phyloP scores from a whole-genome alignment of 371 early-diverging fungal genomes.

The Mucor sp. region DNA sequence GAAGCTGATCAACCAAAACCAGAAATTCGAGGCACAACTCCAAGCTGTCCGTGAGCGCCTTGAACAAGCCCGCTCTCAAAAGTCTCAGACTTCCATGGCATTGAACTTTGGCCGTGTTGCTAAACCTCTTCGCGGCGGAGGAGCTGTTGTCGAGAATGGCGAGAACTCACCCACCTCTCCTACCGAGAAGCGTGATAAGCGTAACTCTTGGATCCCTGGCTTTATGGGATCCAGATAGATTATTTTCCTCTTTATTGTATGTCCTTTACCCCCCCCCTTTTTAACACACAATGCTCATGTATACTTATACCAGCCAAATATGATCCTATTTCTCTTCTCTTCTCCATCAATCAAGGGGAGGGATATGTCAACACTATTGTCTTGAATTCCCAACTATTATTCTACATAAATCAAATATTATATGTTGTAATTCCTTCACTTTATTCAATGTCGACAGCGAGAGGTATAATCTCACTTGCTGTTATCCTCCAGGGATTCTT shows the following conservation, averaged over 20 bases:
- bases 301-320: not conserved
- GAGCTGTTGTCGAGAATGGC: conserved; percentile 34
- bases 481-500: conserved; percentile 12
- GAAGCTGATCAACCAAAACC: conserved; percentile 77
- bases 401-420: not conserved
- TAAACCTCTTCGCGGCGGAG: conserved; percentile 92
- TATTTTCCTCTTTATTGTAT: conserved; percentile 1
- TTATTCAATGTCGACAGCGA: not conserved
- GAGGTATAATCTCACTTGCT: not conserved
- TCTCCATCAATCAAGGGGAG: not conserved
- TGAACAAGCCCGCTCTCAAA: conserved; percentile 68
- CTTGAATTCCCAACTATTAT: not conserved
- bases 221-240: conserved; percentile 41
- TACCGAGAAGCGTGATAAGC: conserved; percentile 26
- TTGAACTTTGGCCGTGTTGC: conserved; percentile 85
- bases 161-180: conserved; percentile 24
- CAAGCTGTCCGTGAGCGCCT: conserved; percentile 74
- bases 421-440: not conserved
- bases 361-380: not conserved
- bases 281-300: conserved; percentile 1
- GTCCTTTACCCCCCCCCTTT: not conserved
- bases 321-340: not conserved
- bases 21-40: conserved; percentile 83
- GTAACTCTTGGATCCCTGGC: conserved; percentile 45
- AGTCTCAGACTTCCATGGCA: conserved; percentile 50